A percentile compares a stretch with the other conserved stretches of the same genome.
Conservation (phyloP, 495 filamentous ascomycete species). For the Podospora australis region DNA sequence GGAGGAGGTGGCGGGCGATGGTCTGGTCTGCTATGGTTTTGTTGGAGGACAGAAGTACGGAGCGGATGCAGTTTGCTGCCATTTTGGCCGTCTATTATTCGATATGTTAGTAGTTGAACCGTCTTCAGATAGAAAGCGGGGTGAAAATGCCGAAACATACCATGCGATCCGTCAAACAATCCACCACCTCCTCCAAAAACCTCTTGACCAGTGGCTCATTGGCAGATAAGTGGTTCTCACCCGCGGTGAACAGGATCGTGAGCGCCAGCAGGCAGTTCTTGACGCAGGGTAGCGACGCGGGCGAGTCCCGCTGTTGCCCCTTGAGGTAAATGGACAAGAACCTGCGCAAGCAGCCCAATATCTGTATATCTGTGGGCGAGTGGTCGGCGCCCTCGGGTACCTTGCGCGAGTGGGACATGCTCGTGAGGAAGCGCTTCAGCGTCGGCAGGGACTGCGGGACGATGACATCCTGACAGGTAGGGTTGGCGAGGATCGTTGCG, state of each 20-base stretch:
- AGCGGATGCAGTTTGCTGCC: conserved; percentile 78
- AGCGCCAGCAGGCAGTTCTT: conserved; percentile 86
- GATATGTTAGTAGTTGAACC: conserved; percentile 5
- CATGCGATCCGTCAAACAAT: conserved; percentile 75
- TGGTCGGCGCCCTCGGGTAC: conserved; percentile 21
- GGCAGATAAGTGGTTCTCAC: conserved; percentile 62
- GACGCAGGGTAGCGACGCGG: conserved; percentile 77
- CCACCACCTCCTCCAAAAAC: conserved; percentile 70
- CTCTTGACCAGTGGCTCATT: conserved; percentile 62
- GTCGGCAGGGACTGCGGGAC: conserved; percentile 88
- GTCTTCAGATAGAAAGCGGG: neutral
- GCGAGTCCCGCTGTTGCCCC: conserved; percentile 75
- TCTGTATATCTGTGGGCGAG: conserved; percentile 41
- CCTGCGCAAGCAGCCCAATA: conserved; percentile 66
- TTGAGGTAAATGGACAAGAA: conserved; percentile 75
- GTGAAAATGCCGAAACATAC: conserved; percentile 27
- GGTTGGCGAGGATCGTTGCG: conserved; percentile 81
- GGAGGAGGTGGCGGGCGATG: conserved; percentile 66
- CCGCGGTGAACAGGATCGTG: conserved; percentile 82
- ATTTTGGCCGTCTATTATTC: conserved; percentile 65
- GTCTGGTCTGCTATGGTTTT: conserved; percentile 62
- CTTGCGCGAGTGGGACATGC: conserved; percentile 49
- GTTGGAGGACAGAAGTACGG: conserved; percentile 60
- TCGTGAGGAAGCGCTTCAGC: conserved; percentile 81
- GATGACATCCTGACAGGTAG: conserved; percentile 76